These are phyloP conservation scores for Nakazawaea molendinolei DNA, from an alignment of 805 yeast species.

Conservation along the genomic window DNA sequence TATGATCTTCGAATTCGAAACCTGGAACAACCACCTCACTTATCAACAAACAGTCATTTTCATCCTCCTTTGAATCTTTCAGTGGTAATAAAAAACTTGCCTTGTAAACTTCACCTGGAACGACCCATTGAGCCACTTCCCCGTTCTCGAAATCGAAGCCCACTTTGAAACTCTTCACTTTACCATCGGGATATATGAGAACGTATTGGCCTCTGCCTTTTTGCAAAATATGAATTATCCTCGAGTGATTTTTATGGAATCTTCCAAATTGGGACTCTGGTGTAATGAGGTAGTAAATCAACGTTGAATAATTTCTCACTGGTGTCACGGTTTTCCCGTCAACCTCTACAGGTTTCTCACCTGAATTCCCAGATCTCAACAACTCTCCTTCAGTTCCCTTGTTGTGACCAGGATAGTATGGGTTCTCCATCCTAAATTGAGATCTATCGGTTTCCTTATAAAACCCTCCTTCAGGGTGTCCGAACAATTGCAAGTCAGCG, in stretches of 20 bases:
- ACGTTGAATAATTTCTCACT: constrained; percentile 38
- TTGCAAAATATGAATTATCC: constrained; percentile 50
- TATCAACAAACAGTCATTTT: constrained; percentile 36
- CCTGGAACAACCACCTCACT: constrained; percentile 61
- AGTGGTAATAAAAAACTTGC: constrained; percentile 44
- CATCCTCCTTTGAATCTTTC: constrained; percentile 22
- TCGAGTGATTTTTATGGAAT: constrained; percentile 42
- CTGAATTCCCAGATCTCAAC: constrained; percentile 11
- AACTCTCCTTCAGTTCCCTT: constrained; percentile 14
- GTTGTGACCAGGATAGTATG: constrained; percentile 28
- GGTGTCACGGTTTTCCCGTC: constrained; percentile 13
- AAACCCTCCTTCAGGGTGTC: constrained; percentile 53
- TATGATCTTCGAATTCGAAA: constrained; percentile 48
- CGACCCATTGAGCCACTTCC: constrained; percentile 55
- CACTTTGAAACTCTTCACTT: constrained; percentile 41
- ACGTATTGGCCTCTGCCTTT: constrained; percentile 52
- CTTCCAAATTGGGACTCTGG: constrained; percentile 45
- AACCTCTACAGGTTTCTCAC: constrained; percentile 3
- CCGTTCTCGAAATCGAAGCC: constrained; percentile 43
- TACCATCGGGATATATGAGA: constrained; percentile 43
- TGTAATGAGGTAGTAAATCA: constrained; percentile 46
- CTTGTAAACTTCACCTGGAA: constrained; percentile 54
- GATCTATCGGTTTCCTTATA: constrained; percentile 52
- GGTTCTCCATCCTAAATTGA: constrained; percentile 33
- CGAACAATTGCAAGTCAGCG: constrained; percentile 27